phyloP scores from a whole-genome alignment of 495 filamentous ascomycete genomes.

The Neurospora tetrasperma region DNA sequence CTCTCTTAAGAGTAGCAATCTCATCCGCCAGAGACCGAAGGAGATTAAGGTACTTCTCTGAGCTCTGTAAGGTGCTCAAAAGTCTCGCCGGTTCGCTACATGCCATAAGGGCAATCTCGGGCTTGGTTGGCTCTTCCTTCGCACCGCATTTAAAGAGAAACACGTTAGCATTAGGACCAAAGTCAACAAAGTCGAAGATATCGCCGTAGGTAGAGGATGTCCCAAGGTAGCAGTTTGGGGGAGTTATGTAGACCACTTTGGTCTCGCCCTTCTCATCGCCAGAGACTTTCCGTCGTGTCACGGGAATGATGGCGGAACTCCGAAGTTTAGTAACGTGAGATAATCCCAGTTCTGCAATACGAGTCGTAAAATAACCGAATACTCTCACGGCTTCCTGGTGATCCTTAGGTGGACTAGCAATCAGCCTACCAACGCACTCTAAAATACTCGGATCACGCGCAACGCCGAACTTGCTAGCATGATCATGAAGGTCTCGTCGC shows the following conservation, averaged over 20 bases:
- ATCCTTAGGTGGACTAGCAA: slow-evolving; percentile 57
- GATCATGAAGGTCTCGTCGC: slow-evolving; percentile 55
- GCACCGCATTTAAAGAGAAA: slow-evolving; percentile 83
- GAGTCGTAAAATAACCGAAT: slow-evolving; percentile 73
- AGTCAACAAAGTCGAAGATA: slow-evolving; percentile 95
- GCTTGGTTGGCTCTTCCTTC: slow-evolving; percentile 77
- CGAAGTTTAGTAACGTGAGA: slow-evolving; percentile 48
- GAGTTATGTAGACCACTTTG: slow-evolving; percentile 39
- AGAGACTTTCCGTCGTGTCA: slow-evolving; percentile 31
- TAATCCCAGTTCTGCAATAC: slow-evolving; percentile 59
- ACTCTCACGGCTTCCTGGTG: slow-evolving; percentile 52
- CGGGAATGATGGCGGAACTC: slow-evolving; percentile 60
- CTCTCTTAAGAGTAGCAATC: slow-evolving; percentile 55
- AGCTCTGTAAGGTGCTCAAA: slow-evolving; percentile 62
- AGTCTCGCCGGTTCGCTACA: slow-evolving; percentile 70
- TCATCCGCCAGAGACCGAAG: slow-evolving; percentile 68
- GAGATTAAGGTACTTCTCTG: slow-evolving; percentile 76
- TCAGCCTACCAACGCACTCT: slow-evolving; percentile 59
- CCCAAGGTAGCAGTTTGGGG: slow-evolving; percentile 66
- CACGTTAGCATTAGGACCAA: slow-evolving; percentile 73
- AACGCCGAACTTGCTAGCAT: slow-evolving; percentile 77
- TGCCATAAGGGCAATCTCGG: slow-evolving; percentile 70
- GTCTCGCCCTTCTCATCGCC: slow-evolving; percentile 10
- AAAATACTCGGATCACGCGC: slow-evolving; percentile 63
- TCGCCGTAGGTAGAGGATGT: slow-evolving; percentile 64